Conservation (phyloP, 495 filamentous ascomycete genomes). For the Usnea hakonensis region DNA sequence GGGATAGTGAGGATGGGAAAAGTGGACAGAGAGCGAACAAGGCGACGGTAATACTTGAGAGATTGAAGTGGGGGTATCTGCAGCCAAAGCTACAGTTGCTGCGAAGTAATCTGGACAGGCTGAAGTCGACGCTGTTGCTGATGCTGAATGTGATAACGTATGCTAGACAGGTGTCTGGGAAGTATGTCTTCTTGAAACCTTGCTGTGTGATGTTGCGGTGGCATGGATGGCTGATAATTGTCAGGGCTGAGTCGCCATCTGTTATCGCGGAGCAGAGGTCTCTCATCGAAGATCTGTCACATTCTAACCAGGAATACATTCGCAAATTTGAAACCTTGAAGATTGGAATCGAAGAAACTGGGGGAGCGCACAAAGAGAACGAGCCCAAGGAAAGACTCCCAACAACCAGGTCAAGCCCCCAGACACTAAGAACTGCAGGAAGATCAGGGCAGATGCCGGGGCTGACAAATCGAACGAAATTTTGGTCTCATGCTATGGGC, state of each 20-base stretch:
- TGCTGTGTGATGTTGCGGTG: not conserved
- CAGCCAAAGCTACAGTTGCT: constrained; percentile 28
- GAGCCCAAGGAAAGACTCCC: too few species aligned
- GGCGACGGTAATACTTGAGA: constrained; percentile 11
- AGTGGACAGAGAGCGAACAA: not conserved
- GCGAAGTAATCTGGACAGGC: constrained; percentile 28
- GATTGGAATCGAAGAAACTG: not conserved
- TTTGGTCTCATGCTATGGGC: too few species aligned
- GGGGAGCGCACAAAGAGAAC: not conserved
- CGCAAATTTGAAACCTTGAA: constrained; percentile 8
- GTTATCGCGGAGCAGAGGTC: constrained; percentile 12
- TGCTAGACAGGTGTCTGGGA: constrained; percentile 24
- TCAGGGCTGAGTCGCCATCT: constrained; percentile 10
- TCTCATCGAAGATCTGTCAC: constrained; percentile 13
- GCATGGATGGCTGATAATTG: not conserved
- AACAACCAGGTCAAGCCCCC: too few species aligned
- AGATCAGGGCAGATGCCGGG: too few species aligned
- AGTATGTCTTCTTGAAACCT: constrained; percentile 1
- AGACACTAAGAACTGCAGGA: too few species aligned
- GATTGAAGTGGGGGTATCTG: constrained; percentile 22
- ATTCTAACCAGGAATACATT: constrained; percentile 10
- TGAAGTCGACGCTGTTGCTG: constrained; percentile 33
- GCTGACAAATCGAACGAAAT: too few species aligned
- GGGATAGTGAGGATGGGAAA: not conserved
- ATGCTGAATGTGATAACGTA: constrained; percentile 35